Base-by-base conservation (phyloP, 257 asterid genomes). In the Avicennia marina region DNA sequence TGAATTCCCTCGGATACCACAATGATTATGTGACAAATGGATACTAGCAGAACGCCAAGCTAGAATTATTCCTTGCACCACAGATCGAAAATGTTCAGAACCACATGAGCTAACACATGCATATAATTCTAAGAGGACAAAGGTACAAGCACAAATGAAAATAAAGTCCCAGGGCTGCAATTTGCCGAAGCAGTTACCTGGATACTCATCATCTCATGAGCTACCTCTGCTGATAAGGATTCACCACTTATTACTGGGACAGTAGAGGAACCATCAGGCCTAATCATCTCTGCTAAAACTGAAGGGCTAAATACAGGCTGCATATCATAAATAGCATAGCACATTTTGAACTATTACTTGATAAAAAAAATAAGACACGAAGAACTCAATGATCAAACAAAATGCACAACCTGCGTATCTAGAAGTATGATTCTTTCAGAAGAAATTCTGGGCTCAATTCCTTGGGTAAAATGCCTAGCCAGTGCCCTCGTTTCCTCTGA, bases 221-320 rank as follows among this genome's bases (percentile, higher is more conserved):
- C 95, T 61, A 88, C 69, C 76, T 91, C 98, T 32, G 98, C 98
- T 15, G 96, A 80, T 44, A 91, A 73, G 27, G 89, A 66, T 72
- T 88, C 98, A 34, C 94, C 94, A 62, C 64, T 72, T 50, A 88
- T 60, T 13, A 91, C 89, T 11, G 98, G 66, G 58, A 91, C 40
- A 3, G 95, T 83, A 40, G 94, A 91, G 56, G 87, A 87, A 38
- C 94, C 96, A 53, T 91, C 98, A 13, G 94, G 96, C 74, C 95
- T 78, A 53, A 83, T 80, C 84, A 91, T 81, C 84, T 91, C 98
- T 13, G 95, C 95, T 67, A 88, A 72, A 68, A 85, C 83, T 8
- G 95, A 85, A 13, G 98, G 90, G 67, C 98, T 85, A 75, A 75
- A 85, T 20, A 91, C 94, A 51, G 98, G 96, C 95, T 88, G 95